These are phyloP conservation scores for Aspergillus brunneoviolaceus DNA, from an alignment of 2,329 filamentous ascomycete species.

Conservation along the genomic window DNA sequence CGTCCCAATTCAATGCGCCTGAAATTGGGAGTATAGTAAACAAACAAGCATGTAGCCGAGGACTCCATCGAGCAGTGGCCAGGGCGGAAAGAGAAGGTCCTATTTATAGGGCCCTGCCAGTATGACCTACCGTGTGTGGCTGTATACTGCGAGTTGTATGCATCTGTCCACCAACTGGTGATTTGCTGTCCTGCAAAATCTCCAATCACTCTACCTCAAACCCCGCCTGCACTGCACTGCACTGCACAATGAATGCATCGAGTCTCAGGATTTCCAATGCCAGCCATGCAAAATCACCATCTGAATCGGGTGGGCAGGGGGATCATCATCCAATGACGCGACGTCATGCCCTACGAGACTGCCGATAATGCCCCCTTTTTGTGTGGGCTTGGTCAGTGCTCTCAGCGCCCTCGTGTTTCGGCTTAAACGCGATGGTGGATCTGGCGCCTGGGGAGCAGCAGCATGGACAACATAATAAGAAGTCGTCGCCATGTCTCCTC, in stretches of 20 bases:
- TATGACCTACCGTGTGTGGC: background rate
- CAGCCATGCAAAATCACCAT: background rate
- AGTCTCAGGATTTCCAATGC: background rate
- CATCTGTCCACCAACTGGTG: background rate
- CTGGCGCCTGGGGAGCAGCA: background rate
- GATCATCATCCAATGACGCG: background rate
- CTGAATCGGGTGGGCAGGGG: background rate
- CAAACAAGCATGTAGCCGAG: too few relatives aligned
- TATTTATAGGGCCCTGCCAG: background rate
- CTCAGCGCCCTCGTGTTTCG: background rate
- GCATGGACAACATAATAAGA: background rate
- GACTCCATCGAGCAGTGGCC: background rate
- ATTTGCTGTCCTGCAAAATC: background rate
- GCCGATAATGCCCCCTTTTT: background rate
- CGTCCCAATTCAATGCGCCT: background rate
- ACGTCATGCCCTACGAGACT: background rate
- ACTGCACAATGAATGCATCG: background rate
- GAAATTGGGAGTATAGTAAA: background rate
- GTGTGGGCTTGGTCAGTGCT: background rate
- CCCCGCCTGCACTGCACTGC: background rate
- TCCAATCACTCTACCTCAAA: background rate
- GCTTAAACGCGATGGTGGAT: background rate
- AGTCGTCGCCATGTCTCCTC: background rate
- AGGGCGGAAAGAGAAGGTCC: background rate
- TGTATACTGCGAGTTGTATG: too few relatives aligned